These are phyloP conservation scores for Annona cherimola DNA, from an alignment of 164 flowering plant species.

Conservation along the genomic window DNA sequence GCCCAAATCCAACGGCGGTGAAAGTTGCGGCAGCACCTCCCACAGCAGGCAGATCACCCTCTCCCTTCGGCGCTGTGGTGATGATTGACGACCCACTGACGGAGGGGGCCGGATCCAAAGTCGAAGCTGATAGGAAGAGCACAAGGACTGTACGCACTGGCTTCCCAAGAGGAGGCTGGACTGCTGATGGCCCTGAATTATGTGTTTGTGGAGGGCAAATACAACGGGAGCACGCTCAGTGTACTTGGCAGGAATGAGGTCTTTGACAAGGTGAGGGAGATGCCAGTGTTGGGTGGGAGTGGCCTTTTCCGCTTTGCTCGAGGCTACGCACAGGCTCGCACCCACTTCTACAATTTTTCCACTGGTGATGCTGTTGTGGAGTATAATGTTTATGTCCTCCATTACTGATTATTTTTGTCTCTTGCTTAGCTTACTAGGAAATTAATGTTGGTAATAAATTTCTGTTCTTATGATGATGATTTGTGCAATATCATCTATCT, in stretches of 20 bases:
- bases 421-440: background rate
- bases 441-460: too few species aligned
- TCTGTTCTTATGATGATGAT: too few species aligned
- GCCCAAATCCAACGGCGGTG: constrained; percentile 21
- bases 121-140: constrained; percentile 31
- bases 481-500: too few species aligned
- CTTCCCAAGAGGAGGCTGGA: constrained; percentile 12
- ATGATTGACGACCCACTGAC: constrained; percentile 35
- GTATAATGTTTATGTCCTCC: constrained; percentile 12
- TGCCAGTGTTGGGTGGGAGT: constrained; percentile 15
- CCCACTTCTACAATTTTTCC: background rate
- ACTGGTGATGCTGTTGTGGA: constrained; percentile 15
- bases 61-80: constrained; percentile 14
- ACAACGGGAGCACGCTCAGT: constrained; percentile 19
- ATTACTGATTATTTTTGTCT: constrained; percentile 1
- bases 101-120: constrained; percentile 12
- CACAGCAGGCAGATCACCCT: constrained; percentile 4
- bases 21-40: constrained; percentile 4
- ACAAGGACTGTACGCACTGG: constrained; percentile 28
- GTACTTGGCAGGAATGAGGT: constrained; percentile 12
- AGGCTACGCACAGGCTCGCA: constrained; percentile 11
- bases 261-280: constrained; percentile 10
- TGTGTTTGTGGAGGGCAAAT: constrained; percentile 24
- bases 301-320: constrained; percentile 12
- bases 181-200: constrained; percentile 26